These are phyloP conservation scores for Epichloe aotearoae DNA, from an alignment of 2,329 filamentous ascomycete species.

Conservation along the genomic window DNA sequence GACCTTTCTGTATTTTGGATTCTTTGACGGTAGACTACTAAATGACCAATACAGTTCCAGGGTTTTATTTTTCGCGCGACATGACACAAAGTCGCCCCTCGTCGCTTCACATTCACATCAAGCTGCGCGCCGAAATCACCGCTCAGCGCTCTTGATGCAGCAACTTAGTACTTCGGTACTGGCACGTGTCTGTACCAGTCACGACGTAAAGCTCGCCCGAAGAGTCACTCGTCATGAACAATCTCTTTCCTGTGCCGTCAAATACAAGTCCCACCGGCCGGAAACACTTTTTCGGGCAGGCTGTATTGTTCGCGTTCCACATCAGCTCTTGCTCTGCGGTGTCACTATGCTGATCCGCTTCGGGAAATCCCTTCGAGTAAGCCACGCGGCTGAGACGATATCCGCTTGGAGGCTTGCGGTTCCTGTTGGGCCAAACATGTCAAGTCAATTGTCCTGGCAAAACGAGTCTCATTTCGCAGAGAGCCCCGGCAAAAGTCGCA, in stretches of 20 bases:
- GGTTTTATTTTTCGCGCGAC: too few relatives aligned
- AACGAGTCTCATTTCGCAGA: neutral
- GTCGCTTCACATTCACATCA: neutral
- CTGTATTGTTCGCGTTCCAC: constrained; percentile 30
- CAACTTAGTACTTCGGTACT: neutral
- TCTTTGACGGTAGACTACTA: too few relatives aligned
- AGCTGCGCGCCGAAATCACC: neutral
- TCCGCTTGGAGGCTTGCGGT: constrained; percentile 21
- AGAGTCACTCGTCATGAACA: constrained; percentile 40
- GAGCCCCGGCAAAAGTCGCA: too few relatives aligned
- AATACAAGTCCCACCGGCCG: constrained; percentile 35
- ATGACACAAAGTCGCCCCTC: too few relatives aligned
- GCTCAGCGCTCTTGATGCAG: neutral
- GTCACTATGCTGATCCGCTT: constrained; percentile 20
- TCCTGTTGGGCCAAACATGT: constrained; percentile 10
- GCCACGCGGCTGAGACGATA: constrained; percentile 25
- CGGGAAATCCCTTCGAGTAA: constrained; percentile 24
- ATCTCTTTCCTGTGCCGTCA: constrained; percentile 23
- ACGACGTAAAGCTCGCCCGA: constrained; percentile 43
- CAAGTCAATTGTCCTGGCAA: neutral
- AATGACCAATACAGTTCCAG: too few relatives aligned
- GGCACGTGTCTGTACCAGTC: constrained; percentile 6
- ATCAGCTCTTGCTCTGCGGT: constrained; percentile 33
- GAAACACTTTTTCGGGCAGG: constrained; percentile 37
- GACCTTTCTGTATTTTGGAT: too few relatives aligned